Evolutionary conservation across 495 filamentous ascomycete genomes (phyloP), one percentile per base, ranked within the genome.

Genomic region (Aspergillus sclerotiicarbonarius): DNA sequence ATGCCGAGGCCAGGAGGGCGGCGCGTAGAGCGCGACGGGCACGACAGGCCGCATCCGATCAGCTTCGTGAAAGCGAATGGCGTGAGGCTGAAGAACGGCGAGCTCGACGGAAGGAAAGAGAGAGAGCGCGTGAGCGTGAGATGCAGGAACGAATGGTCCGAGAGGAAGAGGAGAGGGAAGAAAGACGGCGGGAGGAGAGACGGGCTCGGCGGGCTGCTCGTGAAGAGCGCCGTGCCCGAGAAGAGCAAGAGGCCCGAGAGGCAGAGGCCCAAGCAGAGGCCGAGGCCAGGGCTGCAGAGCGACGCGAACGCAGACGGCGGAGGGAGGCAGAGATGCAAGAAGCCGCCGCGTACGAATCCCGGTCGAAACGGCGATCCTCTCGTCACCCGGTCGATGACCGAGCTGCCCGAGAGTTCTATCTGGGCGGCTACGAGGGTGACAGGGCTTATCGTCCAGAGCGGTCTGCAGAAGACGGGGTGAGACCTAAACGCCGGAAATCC

Each of bases 1-100:
- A 77, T 73, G 69, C 61, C 68, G 77, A 81, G 69, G 63, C 71
- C 73, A 64, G 80, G 69, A 60, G 81, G 78, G 72, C 82, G 69
- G 71, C 81, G 67, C 68, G 79, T 7, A 68, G 72, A 21, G 69
- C 73, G 4, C 72, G 71, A 35, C 62, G 72, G 58, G 67, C 74
- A 32, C 68, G 73, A 53, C 67, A 76, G 29, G 71, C 66, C 4
- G 67, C 70, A 4, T 66, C 65, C 25, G 77, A 75, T 41, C 65
- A 61, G 53, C 57, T 60, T 10, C 73, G 68, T n/a, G 76, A 75
- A 32, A 60, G 41, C 15, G 76, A 75, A 39, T 54, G 64, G 25
- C 69, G 71, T n/a, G 78, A 78, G 59, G 74, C 67, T 3, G 78
- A 80, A 51, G 77, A 80, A 60, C 62, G 75, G 53, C 69, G 79